Evolutionary conservation across 805 yeast species (phyloP), one percentile per base, ranked within the genome.

Genomic region (Lachancea thermotolerans): DNA sequence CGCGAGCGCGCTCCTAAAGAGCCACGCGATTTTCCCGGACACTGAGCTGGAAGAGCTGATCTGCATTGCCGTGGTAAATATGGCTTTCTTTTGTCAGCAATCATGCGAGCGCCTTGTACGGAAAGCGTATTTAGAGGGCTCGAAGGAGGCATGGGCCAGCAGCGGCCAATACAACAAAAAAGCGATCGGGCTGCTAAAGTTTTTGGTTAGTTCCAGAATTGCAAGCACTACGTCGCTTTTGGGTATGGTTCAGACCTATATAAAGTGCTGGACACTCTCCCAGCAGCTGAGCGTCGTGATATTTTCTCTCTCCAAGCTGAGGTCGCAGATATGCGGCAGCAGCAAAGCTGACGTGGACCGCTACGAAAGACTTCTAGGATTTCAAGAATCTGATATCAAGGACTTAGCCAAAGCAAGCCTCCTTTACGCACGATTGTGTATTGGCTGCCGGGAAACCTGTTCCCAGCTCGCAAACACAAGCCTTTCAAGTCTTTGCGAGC

Each of bases 261-360:
- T 32, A 17, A 28, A 36, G 18, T 39, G 44, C 38, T 48, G 44
- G 44, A 32, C 47, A 37, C 33, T 60, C 35, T 18, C 58, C 16
- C 66, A 63, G 38, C 64, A 63, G 46, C 40, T 62, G 16, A 57
- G 62, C 4, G 48, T 62, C 3, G 51, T 63, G 4, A 49, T 56
- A n/a, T 38, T 63, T n/a, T 52, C 66, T n/a, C 43, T 63, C 10
- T 53, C 65, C 9, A 63, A 62, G 52, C 44, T 62, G 33, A 53
- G 60, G 39, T 35, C 53, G 1, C 51, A 52, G 39, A 39, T 63
- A 29, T 56, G 58, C 21, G 51, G 45, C 11, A 29, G 31, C 2
- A n/a, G 12, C 10, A 31, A 15, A 3, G 35, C 37, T 36, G 36
- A 40, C 17, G 8, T 12, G 18, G 12, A 9, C 15, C 50, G 47